Evolutionary conservation across 495 filamentous ascomycete genomes (phyloP).

Genomic region (Penicillium waksmanii): DNA sequence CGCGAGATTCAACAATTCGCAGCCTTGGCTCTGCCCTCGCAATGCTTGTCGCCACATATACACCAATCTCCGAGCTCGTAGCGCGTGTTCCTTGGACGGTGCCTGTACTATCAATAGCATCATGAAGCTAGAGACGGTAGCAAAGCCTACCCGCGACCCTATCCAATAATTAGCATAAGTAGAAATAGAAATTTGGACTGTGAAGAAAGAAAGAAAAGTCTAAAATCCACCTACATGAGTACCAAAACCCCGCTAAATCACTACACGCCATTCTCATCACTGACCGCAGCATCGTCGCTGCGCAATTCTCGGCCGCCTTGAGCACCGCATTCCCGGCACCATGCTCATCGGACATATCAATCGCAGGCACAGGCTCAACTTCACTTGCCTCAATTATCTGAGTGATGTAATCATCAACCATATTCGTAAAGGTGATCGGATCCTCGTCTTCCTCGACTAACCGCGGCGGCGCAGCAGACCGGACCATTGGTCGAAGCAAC

Average conservation of each 20-base stretch:
- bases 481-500: conserved; percentile 20
- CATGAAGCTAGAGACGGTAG: conserved; percentile 22
- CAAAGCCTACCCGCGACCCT: conserved; percentile 25
- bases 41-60: conserved; percentile 22
- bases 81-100: conserved; percentile 19
- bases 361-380: conserved; percentile 14
- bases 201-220: background rate
- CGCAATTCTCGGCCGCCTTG: conserved; percentile 24
- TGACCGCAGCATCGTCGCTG: conserved; percentile 18
- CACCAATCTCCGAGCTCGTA: conserved; percentile 16
- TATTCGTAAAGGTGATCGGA: background rate
- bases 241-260: conserved; percentile 23
- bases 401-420: conserved; percentile 17
- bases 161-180: conserved; percentile 5
- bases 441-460: conserved; percentile 15
- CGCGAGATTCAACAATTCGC: conserved; percentile 18
- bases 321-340: conserved; percentile 15
- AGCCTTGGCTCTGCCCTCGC: conserved; percentile 15
- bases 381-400: conserved; percentile 14
- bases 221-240: conserved; percentile 18
- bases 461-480: conserved; percentile 19
- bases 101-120: conserved; percentile 20
- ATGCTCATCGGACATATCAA: conserved; percentile 19
- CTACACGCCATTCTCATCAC: conserved; percentile 18
- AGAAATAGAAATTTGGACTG: background rate